These are phyloP conservation scores for Naganishia sp. DNA, from an alignment of 1,284 basidiomycete genomes.

Conservation along the genomic window DNA sequence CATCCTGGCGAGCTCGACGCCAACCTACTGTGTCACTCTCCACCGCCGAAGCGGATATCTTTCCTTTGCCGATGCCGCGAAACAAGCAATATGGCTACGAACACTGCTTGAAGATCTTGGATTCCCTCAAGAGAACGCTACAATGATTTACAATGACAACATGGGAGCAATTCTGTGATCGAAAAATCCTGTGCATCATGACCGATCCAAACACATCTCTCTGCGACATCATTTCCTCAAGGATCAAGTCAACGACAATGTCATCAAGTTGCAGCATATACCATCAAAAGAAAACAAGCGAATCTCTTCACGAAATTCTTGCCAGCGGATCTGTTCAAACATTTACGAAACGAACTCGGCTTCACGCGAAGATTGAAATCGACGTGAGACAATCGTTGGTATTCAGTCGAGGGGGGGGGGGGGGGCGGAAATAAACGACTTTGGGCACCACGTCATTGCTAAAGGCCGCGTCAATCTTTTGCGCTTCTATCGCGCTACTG, in stretches of 20 bases:
- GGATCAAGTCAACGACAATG: not conserved
- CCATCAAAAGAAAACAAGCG: not conserved
- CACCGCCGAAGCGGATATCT: constrained; percentile 56
- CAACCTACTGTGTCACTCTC: constrained; percentile 53
- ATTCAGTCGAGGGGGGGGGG: not conserved
- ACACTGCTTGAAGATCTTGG: constrained; percentile 40
- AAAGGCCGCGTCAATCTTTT: too few species aligned
- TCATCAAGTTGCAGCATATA: not conserved
- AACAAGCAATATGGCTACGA: constrained; percentile 54
- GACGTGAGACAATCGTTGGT: not conserved
- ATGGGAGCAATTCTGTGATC: not conserved
- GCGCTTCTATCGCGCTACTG: too few species aligned
- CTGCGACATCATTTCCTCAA: not conserved
- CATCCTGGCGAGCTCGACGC: constrained; percentile 54
- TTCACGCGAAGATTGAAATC: not conserved
- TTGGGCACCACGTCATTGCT: too few species aligned
- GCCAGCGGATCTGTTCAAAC: not conserved
- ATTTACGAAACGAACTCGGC: not conserved
- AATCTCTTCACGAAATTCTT: not conserved
- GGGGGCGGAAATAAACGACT: too few species aligned
- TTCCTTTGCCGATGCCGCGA: constrained; percentile 56
- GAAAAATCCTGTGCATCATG: not conserved
- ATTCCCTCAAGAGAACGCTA: not conserved
- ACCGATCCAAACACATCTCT: not conserved
- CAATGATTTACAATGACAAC: constrained; percentile 28